Percentiles rank a stretch among this genome's conserved stretches.
phyloP scores from a whole-genome alignment of 2,329 filamentous ascomycete species.

The Diaporthe humulicola region DNA sequence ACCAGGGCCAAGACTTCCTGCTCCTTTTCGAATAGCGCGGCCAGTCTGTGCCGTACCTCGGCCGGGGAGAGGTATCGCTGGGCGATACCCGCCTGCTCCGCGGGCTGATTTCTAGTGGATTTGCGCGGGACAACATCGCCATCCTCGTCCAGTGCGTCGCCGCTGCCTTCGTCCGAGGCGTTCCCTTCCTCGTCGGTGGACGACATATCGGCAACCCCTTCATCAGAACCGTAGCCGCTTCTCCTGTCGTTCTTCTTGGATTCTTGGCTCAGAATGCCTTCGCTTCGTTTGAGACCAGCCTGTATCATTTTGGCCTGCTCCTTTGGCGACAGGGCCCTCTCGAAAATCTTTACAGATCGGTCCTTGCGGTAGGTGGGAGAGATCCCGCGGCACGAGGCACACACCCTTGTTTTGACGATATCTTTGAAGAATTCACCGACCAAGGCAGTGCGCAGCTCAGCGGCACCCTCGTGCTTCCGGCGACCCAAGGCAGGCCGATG shows the following conservation, averaged over 20 bases:
- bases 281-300: conserved; percentile 73
- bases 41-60: conserved; percentile 85
- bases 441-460: conserved; percentile 80
- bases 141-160: conserved; percentile 65
- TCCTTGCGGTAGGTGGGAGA: conserved; percentile 91
- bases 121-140: conserved; percentile 72
- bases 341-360: conserved; percentile 92
- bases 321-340: conserved; percentile 81
- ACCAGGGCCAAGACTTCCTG: conserved; percentile 86
- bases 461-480: conserved; percentile 86
- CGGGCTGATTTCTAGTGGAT: conserved; percentile 51
- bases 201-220: conserved; percentile 76
- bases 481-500: conserved; percentile 65
- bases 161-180: conserved; percentile 55
- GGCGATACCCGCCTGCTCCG: conserved; percentile 52
- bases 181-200: conserved; percentile 56
- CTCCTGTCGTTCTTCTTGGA: conserved; percentile 51
- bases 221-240: conserved; percentile 68
- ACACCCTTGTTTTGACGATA: conserved; percentile 78
- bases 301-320: conserved; percentile 83
- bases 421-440: conserved; percentile 86
- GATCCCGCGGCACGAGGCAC: conserved; percentile 75
- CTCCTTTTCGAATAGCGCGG: conserved; percentile 87
- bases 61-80: conserved; percentile 86
- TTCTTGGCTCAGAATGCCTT: conserved; percentile 73